Conservation (phyloP, 306 rosid species). For the Morella rubra region DNA sequence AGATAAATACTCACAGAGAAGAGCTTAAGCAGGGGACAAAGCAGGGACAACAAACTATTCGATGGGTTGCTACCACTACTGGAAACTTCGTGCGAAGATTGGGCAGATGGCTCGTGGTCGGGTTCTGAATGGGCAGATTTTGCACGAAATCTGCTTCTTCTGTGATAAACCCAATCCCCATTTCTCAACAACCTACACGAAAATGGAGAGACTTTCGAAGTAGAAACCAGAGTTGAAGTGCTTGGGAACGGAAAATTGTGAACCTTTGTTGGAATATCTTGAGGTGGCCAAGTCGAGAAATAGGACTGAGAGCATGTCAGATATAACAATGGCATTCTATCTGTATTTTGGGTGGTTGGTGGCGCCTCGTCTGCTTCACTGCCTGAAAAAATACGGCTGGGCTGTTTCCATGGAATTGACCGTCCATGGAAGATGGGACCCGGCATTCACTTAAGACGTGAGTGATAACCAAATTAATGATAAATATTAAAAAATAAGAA, state of each 20-base stretch:
- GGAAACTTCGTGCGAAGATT: conserved; percentile 12
- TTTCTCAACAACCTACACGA: conserved; percentile 5
- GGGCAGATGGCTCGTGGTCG: conserved; percentile 22
- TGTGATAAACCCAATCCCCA: conserved; percentile 33
- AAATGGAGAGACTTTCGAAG: conserved; percentile 23
- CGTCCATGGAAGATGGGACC: too few relatives aligned
- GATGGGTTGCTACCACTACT: conserved; percentile 32
- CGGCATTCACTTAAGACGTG: neutral
- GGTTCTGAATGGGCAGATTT: conserved; percentile 41
- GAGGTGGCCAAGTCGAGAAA: conserved; percentile 10
- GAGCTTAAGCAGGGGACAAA: conserved; percentile 78
- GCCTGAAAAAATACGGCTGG: too few relatives aligned
- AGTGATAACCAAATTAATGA: too few relatives aligned
- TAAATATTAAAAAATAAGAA: too few relatives aligned
- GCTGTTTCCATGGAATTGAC: too few relatives aligned
- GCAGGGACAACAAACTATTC: conserved; percentile 55
- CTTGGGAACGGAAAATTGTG: conserved; percentile 6
- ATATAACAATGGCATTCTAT: conserved; percentile 17
- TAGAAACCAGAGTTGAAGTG: conserved; percentile 25
- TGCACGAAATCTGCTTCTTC: conserved; percentile 33
- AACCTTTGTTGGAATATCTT: neutral
- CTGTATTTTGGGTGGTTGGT: neutral
- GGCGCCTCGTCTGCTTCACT: neutral
- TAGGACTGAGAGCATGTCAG: conserved; percentile 21
- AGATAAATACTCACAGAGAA: conserved; percentile 45